Base-by-base conservation (phyloP, 306 rosid species). In the Quercus alba region DNA sequence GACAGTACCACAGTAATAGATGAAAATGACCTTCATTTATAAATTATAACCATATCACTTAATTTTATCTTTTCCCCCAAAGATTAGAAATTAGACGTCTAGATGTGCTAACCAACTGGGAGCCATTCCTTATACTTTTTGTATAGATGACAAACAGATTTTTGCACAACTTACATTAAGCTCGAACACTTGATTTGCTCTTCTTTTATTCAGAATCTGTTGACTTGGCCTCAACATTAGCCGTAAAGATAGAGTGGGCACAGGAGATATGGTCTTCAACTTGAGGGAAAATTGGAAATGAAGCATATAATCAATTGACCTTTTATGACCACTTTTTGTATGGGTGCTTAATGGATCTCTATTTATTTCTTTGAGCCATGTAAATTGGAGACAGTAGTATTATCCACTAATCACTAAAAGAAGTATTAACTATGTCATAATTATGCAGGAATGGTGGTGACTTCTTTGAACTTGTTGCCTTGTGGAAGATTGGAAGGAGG, bases 401-500 rank as follows among this genome's bases (percentile, higher is more conserved):
- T 13, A 33, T 19, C 72, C 35, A 18, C 12, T 33, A 33, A 33
- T 35, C 72, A 15, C 49, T 3, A 19, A 21, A 31, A 63, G 70
- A 30, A 63, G 31, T 52, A 31, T 23, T 70, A 18, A 81, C 8
- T 20, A 15, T 13, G 31, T 54, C 19, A 73, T 82, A 70, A 18
- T 78, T n/a, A n/a, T 73, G 76, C 83, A 94, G 98, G 98, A 25
- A 94, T 94, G 98, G 98, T 94, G 81, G 97, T 92, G 83, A 94
- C 98, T 14, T 89, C 98, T 56, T 73, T 94, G 87, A 94, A 94
- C 89, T 85, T 94, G 82, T 82, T 94, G 70, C 97, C 97, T 1
- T 87, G 92, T 79, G 98, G 98, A 55, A 86, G 97, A 82, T 89
- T 94, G 3, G 98, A 94, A 86, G 98, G 98, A 76, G 98, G 98